Evolutionary conservation across 2,329 filamentous ascomycete genomes (phyloP), one percentile per base, ranked within the genome.

Genomic region (Trichoderma semiorbis): DNA sequence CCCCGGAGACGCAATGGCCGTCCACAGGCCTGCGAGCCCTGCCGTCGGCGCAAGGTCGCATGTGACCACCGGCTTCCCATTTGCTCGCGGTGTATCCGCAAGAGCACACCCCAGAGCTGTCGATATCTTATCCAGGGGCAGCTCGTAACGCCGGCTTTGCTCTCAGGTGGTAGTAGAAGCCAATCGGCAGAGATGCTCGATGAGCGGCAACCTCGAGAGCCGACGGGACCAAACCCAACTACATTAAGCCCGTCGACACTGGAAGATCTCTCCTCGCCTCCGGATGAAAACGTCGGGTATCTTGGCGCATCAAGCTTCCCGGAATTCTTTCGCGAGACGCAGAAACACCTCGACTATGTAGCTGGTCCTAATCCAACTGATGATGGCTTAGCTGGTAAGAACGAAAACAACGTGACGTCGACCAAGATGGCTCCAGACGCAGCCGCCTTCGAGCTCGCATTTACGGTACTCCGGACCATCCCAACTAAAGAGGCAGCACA

Each of bases 1-100:
- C 69, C 36, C 55, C 69, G 69, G 36, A 47, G 69, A 24, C 62
- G 63, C 18, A 71, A 71, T 36, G 69, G 69, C 16, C 62, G 69
- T n/a, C 69, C 62, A 4, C 69, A 71, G 28, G 63, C 69, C 16
- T 71, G 69, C 55, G 69, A 71, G 53, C 63, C 63, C 6, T 71
- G 69, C 53, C 69, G 69, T 21, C 69, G 69, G 50, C 63, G 69
- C 34, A 71, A 71, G 18, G 69, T 71, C 39, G 69, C 69, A 18
- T 71, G 69, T 39, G 69, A 71, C 69, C 69, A 71, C 64, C 36
- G 63, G 32, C 69, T 71, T 18, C 69, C 69, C 26, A 68, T 71
- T 53, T 71, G 69, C 69, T 71, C 69, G 12, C 47, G 69, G 16
- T 71, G 69, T 28, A 67, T 65, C 18, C 47, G 69, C 12, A 66